Percentiles rank a stretch among this genome's conserved stretches.
These are phyloP conservation scores for Candida berthetii DNA, from an alignment of 805 yeast genomes.

Conservation along the genomic window DNA sequence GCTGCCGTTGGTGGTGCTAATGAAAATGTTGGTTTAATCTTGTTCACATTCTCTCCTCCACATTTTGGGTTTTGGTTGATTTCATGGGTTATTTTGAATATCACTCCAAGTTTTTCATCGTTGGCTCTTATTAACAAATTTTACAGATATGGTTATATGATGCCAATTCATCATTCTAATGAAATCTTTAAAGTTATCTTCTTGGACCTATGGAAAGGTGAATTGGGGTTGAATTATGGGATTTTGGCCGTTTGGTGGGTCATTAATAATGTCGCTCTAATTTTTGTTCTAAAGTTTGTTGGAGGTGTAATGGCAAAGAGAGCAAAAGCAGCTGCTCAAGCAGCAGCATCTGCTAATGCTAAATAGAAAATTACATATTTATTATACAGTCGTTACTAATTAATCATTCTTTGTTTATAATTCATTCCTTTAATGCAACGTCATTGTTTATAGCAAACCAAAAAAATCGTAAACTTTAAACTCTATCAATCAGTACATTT, in stretches of 20 bases:
- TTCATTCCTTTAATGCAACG: too few species aligned
- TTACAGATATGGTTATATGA: conserved; percentile 58
- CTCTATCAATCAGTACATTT: background rate
- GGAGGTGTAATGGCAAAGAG: conserved; percentile 29
- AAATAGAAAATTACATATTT: too few species aligned
- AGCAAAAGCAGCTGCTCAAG: conserved; percentile 9
- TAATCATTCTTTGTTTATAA: too few species aligned
- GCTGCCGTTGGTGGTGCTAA: conserved; percentile 72
- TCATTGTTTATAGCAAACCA: too few species aligned
- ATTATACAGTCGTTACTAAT: too few species aligned
- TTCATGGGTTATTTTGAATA: conserved; percentile 62
- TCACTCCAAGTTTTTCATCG: conserved; percentile 64
- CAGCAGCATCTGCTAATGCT: too few species aligned
- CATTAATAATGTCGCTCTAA: conserved; percentile 35
- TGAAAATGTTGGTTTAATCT: conserved; percentile 53
- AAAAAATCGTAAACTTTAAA: too few species aligned
- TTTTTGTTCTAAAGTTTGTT: conserved; percentile 37
- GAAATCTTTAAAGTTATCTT: conserved; percentile 57
- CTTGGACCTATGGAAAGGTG: conserved; percentile 48
- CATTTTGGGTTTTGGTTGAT: conserved; percentile 65
- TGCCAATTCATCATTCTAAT: conserved; percentile 63
- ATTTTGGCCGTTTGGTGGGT: conserved; percentile 57
- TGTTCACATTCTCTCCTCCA: conserved; percentile 53
- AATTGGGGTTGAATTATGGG: conserved; percentile 56
- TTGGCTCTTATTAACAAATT: conserved; percentile 51